Conservation (phyloP, 768 basidiomycete species). For the Russula abietina region DNA sequence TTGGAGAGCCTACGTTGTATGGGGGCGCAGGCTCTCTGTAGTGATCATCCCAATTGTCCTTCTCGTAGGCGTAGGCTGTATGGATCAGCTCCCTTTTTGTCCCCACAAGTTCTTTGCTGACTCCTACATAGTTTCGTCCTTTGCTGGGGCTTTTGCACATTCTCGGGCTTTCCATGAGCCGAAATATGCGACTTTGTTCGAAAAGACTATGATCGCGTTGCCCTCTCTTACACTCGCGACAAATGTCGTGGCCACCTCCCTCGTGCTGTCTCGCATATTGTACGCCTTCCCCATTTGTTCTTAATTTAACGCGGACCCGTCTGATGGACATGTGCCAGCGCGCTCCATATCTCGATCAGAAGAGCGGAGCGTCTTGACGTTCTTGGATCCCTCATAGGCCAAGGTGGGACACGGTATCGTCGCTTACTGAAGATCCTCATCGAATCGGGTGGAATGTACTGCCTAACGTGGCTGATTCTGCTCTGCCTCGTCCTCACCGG, state of each 20-base stretch:
- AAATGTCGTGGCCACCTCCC: conserved; percentile 8
- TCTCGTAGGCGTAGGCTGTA: conserved; percentile 17
- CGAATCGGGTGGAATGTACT: conserved; percentile 23
- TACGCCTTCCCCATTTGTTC: neutral
- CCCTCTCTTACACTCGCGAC: conserved; percentile 16
- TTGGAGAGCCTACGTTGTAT: conserved; percentile 23
- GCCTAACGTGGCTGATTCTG: conserved; percentile 16
- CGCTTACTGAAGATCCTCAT: conserved; percentile 18
- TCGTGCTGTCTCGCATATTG: conserved; percentile 10
- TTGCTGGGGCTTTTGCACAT: conserved; percentile 5
- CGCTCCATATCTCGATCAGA: neutral
- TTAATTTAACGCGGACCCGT: neutral
- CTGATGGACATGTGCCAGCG: conserved; percentile 8
- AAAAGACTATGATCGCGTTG: conserved; percentile 3
- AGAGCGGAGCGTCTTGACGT: neutral
- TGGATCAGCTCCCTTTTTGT: neutral
- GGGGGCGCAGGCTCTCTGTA: conserved; percentile 6
- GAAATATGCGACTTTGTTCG: neutral
- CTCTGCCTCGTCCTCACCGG: conserved; percentile 6
- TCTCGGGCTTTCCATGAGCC: neutral
- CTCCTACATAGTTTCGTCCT: conserved; percentile 7
- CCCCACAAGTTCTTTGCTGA: neutral
- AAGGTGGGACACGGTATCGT: neutral
- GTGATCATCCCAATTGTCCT: conserved; percentile 12
- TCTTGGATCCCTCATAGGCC: neutral